These are phyloP conservation scores for Penicillium cataractarum DNA, from an alignment of 495 filamentous ascomycete species.

Conservation along the genomic window DNA sequence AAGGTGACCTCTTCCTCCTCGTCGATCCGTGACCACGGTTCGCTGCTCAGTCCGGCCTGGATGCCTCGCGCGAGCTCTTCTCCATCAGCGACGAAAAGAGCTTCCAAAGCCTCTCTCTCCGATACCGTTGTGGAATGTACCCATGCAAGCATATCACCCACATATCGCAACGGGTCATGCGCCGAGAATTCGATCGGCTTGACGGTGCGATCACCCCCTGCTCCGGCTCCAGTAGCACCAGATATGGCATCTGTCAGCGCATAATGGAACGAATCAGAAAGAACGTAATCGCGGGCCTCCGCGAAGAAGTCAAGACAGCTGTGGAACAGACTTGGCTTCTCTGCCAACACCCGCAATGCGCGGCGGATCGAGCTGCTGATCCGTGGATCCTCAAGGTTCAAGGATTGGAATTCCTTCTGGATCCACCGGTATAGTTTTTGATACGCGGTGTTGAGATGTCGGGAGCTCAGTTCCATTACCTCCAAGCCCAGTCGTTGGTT, in stretches of 20 bases:
- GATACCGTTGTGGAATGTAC: constrained; percentile 91
- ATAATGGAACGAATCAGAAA: constrained; percentile 89
- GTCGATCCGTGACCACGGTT: constrained; percentile 73
- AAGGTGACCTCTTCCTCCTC: constrained; percentile 68
- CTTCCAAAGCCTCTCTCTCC: constrained; percentile 89
- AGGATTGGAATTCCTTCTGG: constrained; percentile 85
- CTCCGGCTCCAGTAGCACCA: constrained; percentile 27
- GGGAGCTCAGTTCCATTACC: constrained; percentile 86
- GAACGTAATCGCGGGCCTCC: constrained; percentile 82
- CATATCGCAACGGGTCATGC: constrained; percentile 89
- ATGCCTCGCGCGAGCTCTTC: constrained; percentile 87
- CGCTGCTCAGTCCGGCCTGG: constrained; percentile 80
- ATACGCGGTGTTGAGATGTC: constrained; percentile 85
- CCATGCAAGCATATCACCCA: constrained; percentile 98
- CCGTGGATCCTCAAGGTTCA: constrained; percentile 94
- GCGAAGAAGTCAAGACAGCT: constrained; percentile 93
- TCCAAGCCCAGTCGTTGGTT: constrained; percentile 85
- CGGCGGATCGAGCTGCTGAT: constrained; percentile 84
- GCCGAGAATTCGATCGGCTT: constrained; percentile 95
- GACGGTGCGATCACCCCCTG: constrained; percentile 52
- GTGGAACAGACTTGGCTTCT: constrained; percentile 87
- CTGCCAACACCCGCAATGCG: constrained; percentile 84
- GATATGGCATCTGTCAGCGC: constrained; percentile 77
- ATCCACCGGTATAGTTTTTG: constrained; percentile 96
- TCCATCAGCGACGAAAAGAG: constrained; percentile 88